These are phyloP conservation scores for Saccharomycopsis sp. DNA, from an alignment of 805 yeast genomes.

Conservation along the genomic window DNA sequence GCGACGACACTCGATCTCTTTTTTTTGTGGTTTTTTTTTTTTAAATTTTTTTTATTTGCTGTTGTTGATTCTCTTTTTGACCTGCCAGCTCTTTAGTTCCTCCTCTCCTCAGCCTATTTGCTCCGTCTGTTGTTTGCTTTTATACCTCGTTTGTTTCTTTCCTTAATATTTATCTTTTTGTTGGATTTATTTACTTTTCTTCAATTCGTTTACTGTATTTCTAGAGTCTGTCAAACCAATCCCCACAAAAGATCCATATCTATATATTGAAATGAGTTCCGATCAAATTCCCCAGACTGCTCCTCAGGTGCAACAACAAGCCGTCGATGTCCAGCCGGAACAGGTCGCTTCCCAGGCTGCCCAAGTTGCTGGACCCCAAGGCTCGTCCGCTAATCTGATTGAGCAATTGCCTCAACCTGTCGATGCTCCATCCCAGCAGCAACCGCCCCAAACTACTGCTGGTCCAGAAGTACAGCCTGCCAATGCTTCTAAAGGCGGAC, in stretches of 20 bases:
- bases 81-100: neutral
- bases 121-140: neutral
- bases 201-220: neutral
- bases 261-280: neutral
- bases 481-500: constrained; percentile 73
- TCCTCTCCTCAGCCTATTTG: neutral
- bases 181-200: neutral
- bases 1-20: neutral
- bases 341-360: neutral
- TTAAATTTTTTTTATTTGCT: neutral
- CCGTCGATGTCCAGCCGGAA: neutral
- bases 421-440: constrained; percentile 1
- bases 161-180: neutral
- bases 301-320: neutral
- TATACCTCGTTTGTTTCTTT: neutral
- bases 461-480: constrained; percentile 44
- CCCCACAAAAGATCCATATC: neutral
- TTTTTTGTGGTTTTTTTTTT: neutral
- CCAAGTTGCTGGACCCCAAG: neutral
- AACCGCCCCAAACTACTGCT: neutral
- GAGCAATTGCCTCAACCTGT: constrained; percentile 3
- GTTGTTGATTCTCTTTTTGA: neutral
- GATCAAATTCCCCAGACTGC: neutral
- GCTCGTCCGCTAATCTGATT: neutral
- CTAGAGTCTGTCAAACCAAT: neutral